These are phyloP conservation scores for Henningerozyma blattae DNA, from an alignment of 805 yeast genomes.

Conservation along the genomic window DNA sequence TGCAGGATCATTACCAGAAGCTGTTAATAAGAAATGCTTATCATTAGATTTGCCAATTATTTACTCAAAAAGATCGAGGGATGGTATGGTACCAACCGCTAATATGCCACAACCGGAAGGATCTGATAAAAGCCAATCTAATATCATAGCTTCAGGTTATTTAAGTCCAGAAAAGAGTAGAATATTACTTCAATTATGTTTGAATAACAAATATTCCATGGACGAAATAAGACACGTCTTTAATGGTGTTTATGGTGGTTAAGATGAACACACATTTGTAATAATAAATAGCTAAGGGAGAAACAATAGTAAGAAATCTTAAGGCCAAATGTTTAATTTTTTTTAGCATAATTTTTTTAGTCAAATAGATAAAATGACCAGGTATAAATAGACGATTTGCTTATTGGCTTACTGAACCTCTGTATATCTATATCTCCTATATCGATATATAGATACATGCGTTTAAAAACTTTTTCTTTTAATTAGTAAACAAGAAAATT, in stretches of 20 bases:
- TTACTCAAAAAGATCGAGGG: slow-evolving; percentile 56
- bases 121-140: slow-evolving; percentile 25
- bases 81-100: slow-evolving; percentile 56
- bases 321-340: too few relatives aligned
- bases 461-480: too few relatives aligned
- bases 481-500: too few relatives aligned
- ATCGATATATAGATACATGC: too few relatives aligned
- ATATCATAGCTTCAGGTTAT: slow-evolving; percentile 51
- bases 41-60: slow-evolving; percentile 38
- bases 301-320: background rate
- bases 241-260: slow-evolving; percentile 41
- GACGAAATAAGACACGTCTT: slow-evolving; percentile 34
- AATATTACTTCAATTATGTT: slow-evolving; percentile 43
- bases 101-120: slow-evolving; percentile 25
- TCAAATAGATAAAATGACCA: too few relatives aligned
- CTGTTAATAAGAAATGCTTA: slow-evolving; percentile 34
- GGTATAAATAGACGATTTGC: too few relatives aligned
- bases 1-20: slow-evolving; percentile 50
- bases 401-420: too few relatives aligned
- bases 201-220: slow-evolving; percentile 29
- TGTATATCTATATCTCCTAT: too few relatives aligned
- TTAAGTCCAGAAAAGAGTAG: slow-evolving; percentile 56
- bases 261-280: background rate
- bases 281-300: background rate
- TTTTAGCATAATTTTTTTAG: too few relatives aligned